These are phyloP conservation scores for Xylaria curta DNA, from an alignment of 495 filamentous ascomycete species.

Conservation along the genomic window DNA sequence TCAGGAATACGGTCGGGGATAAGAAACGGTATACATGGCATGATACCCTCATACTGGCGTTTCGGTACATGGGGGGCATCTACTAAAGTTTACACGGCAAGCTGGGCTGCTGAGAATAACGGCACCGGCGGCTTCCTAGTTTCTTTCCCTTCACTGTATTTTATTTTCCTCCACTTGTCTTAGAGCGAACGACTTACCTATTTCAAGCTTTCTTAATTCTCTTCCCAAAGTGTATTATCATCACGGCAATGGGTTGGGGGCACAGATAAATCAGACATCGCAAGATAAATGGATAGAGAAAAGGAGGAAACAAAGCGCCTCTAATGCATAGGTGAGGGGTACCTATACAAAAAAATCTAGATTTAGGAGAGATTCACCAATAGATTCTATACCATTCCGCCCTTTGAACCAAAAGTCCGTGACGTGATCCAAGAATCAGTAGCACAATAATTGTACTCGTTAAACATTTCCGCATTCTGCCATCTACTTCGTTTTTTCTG, in stretches of 20 bases:
- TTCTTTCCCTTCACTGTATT: not conserved
- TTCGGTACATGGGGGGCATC: not conserved
- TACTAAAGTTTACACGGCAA: not conserved
- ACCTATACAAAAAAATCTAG: not conserved
- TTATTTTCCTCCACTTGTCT: not conserved
- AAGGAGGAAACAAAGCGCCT: not conserved
- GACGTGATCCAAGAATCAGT: not conserved
- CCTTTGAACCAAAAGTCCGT: not conserved
- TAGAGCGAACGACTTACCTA: not conserved
- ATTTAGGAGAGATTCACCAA: not conserved
- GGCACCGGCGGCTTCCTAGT: not conserved
- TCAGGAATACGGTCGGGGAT: not conserved
- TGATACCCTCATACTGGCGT: slow-evolving; percentile 2
- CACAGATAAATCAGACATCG: not conserved
- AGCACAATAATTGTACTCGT: not conserved
- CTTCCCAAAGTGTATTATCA: not conserved
- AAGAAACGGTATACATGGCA: not conserved
- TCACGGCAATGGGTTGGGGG: not conserved
- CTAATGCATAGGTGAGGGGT: not conserved
- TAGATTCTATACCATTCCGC: not conserved
- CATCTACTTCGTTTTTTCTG: not conserved
- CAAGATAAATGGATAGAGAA: not conserved
- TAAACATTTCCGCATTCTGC: not conserved
- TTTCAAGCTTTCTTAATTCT: not conserved
- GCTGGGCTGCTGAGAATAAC: not conserved